phyloP scores from a whole-genome alignment of 2,329 filamentous ascomycete species.

The Scedosporium aurantiacum region DNA sequence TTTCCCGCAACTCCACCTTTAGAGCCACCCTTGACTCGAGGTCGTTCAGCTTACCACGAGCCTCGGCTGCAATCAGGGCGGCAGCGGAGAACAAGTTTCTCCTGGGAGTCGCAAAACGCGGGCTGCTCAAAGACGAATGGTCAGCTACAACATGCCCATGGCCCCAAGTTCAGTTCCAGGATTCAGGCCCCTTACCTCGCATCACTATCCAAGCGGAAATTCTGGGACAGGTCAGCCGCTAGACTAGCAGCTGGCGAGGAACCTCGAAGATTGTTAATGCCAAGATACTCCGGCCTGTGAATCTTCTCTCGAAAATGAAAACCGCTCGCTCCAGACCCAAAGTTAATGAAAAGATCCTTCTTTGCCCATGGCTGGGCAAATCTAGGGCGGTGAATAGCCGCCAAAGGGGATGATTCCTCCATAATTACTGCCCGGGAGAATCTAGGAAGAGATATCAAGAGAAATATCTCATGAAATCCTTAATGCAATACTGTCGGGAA shows the following conservation, averaged over 20 bases:
- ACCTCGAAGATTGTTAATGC: constrained; percentile 61
- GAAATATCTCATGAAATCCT: not conserved
- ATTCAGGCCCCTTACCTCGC: constrained; percentile 54
- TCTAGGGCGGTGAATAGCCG: constrained; percentile 74
- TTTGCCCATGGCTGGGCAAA: constrained; percentile 47
- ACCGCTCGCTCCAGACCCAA: constrained; percentile 43
- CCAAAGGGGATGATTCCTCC: constrained; percentile 89
- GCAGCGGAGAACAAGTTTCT: constrained; percentile 27
- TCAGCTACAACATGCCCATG: not conserved
- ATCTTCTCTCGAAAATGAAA: constrained; percentile 67
- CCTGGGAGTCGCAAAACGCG: constrained; percentile 29
- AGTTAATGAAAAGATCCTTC: constrained; percentile 39
- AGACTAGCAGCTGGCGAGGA: constrained; percentile 87
- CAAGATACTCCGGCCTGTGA: constrained; percentile 69
- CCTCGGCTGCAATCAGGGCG: constrained; percentile 21
- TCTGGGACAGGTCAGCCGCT: constrained; percentile 89
- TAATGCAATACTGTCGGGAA: not conserved
- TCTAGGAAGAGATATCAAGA: not conserved
- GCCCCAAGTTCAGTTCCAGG: not conserved
- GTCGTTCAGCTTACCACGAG: not conserved
- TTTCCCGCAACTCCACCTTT: not conserved
- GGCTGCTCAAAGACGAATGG: constrained; percentile 15
- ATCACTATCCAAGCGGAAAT: constrained; percentile 81
- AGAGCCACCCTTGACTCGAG: not conserved
- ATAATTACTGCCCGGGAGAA: constrained; percentile 36